phyloP scores from a whole-genome alignment of 305 asterid genomes.

The Solanum aculeatissimum region DNA sequence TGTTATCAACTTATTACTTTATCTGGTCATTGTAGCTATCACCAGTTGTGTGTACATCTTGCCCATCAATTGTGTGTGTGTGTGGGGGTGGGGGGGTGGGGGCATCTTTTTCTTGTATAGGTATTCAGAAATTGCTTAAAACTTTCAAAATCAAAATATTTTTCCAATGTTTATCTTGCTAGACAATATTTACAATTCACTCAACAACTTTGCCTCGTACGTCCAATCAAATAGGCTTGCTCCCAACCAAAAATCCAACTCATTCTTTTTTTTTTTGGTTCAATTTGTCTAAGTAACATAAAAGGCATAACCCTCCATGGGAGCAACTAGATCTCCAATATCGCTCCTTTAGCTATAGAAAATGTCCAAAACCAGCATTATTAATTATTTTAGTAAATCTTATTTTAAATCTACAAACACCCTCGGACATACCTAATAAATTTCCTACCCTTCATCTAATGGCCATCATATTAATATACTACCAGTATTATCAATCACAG shows the following conservation, averaged over 20 bases:
- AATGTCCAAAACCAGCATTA: neutral
- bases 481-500: neutral
- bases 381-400: neutral
- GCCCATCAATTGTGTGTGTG: neutral
- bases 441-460: neutral
- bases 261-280: neutral
- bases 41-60: neutral
- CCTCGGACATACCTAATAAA: neutral
- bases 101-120: neutral
- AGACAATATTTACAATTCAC: neutral
- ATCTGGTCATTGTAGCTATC: neutral
- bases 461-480: neutral
- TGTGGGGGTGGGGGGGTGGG: no score
- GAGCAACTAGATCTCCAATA: neutral
- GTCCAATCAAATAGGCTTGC: neutral
- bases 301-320: neutral
- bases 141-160: neutral
- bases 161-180: neutral
- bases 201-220: neutral
- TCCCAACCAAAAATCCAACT: neutral
- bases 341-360: neutral
- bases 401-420: neutral
- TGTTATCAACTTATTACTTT: neutral
- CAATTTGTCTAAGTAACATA: neutral
- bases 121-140: neutral